Conservation (phyloP, 1,139 yeast species). For the Kodamaea ohmeri region DNA sequence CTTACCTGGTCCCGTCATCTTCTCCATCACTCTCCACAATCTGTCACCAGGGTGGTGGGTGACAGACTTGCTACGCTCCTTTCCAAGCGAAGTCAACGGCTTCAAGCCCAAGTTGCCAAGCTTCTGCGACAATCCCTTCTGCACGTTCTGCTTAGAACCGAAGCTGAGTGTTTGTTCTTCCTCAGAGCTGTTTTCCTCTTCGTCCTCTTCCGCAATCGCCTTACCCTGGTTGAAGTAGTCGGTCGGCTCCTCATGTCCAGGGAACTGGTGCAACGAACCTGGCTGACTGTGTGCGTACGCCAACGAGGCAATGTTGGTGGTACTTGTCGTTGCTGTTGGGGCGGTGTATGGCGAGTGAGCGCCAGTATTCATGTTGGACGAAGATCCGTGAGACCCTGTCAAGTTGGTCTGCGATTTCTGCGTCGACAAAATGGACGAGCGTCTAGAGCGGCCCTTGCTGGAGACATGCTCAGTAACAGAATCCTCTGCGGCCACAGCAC, state of each 20-base stretch:
- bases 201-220: slow-evolving; percentile 20
- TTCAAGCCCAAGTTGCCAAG: slow-evolving; percentile 36
- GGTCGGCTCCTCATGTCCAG: slow-evolving; percentile 54
- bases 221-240: slow-evolving; percentile 40
- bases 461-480: slow-evolving; percentile 40
- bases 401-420: slow-evolving; percentile 33
- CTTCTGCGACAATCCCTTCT: slow-evolving; percentile 46
- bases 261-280: slow-evolving; percentile 51
- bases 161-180: slow-evolving; percentile 55
- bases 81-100: slow-evolving; percentile 30
- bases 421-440: slow-evolving; percentile 34
- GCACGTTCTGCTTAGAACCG: slow-evolving; percentile 53
- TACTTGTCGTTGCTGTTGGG: slow-evolving; percentile 64
- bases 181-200: slow-evolving; percentile 37
- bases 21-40: slow-evolving; percentile 84
- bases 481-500: slow-evolving; percentile 85
- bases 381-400: slow-evolving; percentile 10
- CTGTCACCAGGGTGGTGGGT: slow-evolving; percentile 46
- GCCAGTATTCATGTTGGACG: slow-evolving; percentile 11
- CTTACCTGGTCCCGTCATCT: slow-evolving; percentile 78
- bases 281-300: slow-evolving; percentile 40
- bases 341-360: slow-evolving; percentile 72
- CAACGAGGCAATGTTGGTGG: slow-evolving; percentile 55
- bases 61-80: slow-evolving; percentile 18
- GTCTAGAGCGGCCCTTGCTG: slow-evolving; percentile 38